A percentile compares a stretch with the other conserved stretches of the same genome.
Evolutionary conservation across 2,329 filamentous ascomycete genomes (phyloP).

Genomic region (Ploettnerulaceae sp.): DNA sequence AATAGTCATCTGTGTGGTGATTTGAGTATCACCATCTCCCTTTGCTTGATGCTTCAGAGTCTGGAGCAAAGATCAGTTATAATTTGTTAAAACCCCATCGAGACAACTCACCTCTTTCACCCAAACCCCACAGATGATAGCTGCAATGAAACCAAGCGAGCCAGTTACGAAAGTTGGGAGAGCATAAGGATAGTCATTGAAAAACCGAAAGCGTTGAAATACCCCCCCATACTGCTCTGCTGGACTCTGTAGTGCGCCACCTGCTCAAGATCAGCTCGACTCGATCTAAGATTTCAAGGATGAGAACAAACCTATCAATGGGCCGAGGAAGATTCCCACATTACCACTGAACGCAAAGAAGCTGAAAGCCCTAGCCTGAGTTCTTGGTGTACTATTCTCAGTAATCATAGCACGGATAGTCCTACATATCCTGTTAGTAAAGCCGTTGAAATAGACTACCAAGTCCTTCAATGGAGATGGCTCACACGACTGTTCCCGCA

Average conservation of each 20-base stretch:
- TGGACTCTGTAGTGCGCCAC: conserved; percentile 65
- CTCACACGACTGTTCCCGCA: conserved; percentile 62
- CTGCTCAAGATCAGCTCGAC: conserved; percentile 35
- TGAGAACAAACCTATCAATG: conserved; percentile 35
- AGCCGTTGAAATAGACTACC: not conserved
- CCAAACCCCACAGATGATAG: conserved; percentile 48
- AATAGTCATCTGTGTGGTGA: conserved; percentile 38
- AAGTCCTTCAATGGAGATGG: not conserved
- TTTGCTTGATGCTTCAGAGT: conserved; percentile 39
- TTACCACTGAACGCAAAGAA: conserved; percentile 74
- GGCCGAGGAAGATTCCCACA: conserved; percentile 68
- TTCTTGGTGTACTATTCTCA: conserved; percentile 64
- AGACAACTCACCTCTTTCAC: conserved; percentile 48
- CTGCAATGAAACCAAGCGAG: conserved; percentile 48
- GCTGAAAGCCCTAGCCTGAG: conserved; percentile 68
- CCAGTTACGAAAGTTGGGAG: conserved; percentile 58
- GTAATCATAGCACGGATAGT: conserved; percentile 71
- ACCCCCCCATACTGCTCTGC: conserved; percentile 54
- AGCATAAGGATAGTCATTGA: conserved; percentile 60
- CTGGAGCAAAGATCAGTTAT: conserved; percentile 22
- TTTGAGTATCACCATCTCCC: conserved; percentile 20
- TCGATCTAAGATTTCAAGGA: conserved; percentile 29
- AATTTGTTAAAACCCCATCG: too few species aligned
- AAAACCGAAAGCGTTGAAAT: conserved; percentile 54
- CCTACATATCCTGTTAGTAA: too few species aligned